Base-by-base conservation (phyloP, 1,284 basidiomycete species). In the Sanghuangporus weigelae region DNA sequence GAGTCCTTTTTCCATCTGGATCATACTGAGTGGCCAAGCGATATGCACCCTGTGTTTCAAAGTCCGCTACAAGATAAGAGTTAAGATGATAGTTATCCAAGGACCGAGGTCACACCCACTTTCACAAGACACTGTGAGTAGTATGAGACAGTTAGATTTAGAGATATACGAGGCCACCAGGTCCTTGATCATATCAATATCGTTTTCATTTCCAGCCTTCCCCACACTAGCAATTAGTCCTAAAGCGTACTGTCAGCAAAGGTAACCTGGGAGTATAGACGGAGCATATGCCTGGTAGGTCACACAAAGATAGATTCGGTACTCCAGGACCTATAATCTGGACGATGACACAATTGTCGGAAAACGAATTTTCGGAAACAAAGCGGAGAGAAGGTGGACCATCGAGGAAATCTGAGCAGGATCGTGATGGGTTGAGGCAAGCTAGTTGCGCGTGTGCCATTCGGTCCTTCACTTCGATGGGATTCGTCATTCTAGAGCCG, bases 111-210 rank as follows among this genome's bases (percentile, higher is more conserved):
- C 35, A 46, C 4, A 58, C 14, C 73, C 81, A 90, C 89, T 89
- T 69, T 90, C 87, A 69, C 89, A 91, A 0, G 89, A 78, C 0
- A 92, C 83, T 0, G 88, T 87, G 5, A 90, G 72, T 0, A 92
- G 73, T 31, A 92, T 86, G 0, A 92, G 80, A 36, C 86, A 88
- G 65, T 84, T 88, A 0, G 82, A 80, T 63, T 81, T 84, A 51
- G 75, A 75, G 57, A 92, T 89, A 68, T 88, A 89, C 0, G 81
- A 76, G 0, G 75, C 75, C 0, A 88, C 85, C 2, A 92, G 74
- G 0, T 75, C 73, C 63, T 84, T 78, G 16, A 92, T 84, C 0
- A 91, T 78, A 1, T 80, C 78, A 23, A 90, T 86, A 62, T 90
- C 87, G 8, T 74, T 73, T 0, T 73, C 70, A 38, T 84, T 79